A percentile compares a stretch with the other conserved stretches of the same genome.
Evolutionary conservation across 257 asterid genomes (phyloP).

Genomic region (Solanum lignicaule): DNA sequence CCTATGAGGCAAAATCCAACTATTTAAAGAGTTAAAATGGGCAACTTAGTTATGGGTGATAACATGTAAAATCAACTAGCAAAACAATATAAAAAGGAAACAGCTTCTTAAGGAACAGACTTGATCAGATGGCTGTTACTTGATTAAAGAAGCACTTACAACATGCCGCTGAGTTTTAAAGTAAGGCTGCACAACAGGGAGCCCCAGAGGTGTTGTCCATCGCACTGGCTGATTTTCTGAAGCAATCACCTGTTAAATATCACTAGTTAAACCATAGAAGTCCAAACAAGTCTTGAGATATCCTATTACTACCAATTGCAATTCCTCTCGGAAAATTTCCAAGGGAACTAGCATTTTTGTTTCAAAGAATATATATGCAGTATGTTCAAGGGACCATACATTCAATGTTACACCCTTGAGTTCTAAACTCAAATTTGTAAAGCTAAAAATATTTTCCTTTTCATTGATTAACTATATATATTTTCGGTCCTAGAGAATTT

Average conservation of each 20-base stretch:
- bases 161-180: slow-evolving; percentile 66
- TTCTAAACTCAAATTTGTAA: not conserved
- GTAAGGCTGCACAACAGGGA: slow-evolving; percentile 95
- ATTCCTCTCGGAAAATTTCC: not conserved
- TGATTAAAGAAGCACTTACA: slow-evolving; percentile 34
- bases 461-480: not conserved
- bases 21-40: not conserved
- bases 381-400: not conserved
- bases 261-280: not conserved
- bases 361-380: not conserved
- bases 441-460: not conserved
- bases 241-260: slow-evolving; percentile 59
- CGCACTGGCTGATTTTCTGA: slow-evolving; percentile 78
- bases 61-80: not conserved
- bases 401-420: not conserved
- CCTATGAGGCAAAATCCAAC: not conserved
- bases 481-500: not conserved
- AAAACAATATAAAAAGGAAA: not conserved
- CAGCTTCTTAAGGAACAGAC: not conserved
- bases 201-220: slow-evolving; percentile 97
- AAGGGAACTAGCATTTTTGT: not conserved
- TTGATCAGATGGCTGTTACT: not conserved
- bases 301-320: not conserved
- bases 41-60: not conserved
- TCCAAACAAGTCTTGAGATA: not conserved